Conservation (phyloP, 2,329 filamentous ascomycete species). For the Stromatinia cepivora region DNA sequence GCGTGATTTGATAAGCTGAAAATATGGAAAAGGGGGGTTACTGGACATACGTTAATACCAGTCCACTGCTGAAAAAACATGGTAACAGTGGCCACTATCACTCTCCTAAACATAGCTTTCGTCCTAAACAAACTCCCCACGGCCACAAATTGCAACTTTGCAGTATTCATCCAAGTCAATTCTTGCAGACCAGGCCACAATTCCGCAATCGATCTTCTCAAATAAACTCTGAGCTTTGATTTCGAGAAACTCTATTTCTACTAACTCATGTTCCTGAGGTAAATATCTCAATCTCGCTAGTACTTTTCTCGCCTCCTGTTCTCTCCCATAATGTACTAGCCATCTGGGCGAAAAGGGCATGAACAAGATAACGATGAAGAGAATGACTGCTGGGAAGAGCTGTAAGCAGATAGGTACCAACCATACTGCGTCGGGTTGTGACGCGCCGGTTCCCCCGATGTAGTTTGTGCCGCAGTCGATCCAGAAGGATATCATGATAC, state of each 20-base stretch:
- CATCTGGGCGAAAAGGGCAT: slow-evolving; percentile 80
- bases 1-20: background rate
- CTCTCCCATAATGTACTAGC: slow-evolving; percentile 69
- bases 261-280: slow-evolving; percentile 61
- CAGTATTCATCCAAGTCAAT: slow-evolving; percentile 60
- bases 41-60: slow-evolving; percentile 45
- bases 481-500: slow-evolving; percentile 59
- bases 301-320: slow-evolving; percentile 64
- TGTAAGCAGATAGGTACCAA: slow-evolving; percentile 72
- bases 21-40: background rate
- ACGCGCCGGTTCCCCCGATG: slow-evolving; percentile 60
- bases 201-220: slow-evolving; percentile 67
- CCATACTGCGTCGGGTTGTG: slow-evolving; percentile 70
- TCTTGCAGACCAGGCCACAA: slow-evolving; percentile 66
- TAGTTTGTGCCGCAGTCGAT: slow-evolving; percentile 65
- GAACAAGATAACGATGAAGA: slow-evolving; percentile 71
- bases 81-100: slow-evolving; percentile 61
- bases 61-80: slow-evolving; percentile 62
- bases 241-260: slow-evolving; percentile 77
- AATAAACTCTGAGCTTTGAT: slow-evolving; percentile 79
- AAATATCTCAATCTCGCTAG: slow-evolving; percentile 65
- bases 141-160: slow-evolving; percentile 69
- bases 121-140: slow-evolving; percentile 64
- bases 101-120: slow-evolving; percentile 65
- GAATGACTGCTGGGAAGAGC: slow-evolving; percentile 63